phyloP scores from a whole-genome alignment of 805 yeast species.

The Yarrowia sp. region DNA sequence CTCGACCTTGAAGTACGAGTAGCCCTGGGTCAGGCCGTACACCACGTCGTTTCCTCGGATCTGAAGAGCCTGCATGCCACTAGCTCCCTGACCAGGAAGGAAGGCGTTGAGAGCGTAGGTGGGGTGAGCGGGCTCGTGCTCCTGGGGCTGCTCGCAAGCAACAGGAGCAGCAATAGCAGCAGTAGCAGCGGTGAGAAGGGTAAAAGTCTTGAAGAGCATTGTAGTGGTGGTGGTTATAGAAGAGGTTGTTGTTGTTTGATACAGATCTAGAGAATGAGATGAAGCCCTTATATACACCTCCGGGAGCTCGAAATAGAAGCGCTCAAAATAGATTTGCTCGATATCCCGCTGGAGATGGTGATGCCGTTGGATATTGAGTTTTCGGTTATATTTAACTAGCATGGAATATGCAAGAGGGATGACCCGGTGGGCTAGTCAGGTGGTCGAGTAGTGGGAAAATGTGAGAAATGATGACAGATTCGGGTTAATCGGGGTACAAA shows the following conservation, averaged over 20 bases:
- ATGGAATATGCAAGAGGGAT: background rate
- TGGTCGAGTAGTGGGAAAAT: rapidly evolving
- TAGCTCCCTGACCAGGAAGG: conserved; percentile 1
- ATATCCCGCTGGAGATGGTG: background rate
- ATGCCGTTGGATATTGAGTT: conserved; percentile 4
- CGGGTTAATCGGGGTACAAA: background rate
- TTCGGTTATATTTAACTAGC: background rate
- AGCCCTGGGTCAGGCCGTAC: conserved; percentile 2
- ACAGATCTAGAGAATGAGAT: too few relatives aligned
- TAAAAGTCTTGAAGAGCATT: conserved; percentile 10
- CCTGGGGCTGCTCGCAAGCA: conserved; percentile 1
- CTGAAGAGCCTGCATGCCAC: conserved; percentile 4
- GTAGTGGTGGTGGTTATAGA: background rate
- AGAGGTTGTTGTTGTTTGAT: too few relatives aligned
- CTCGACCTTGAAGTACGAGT: conserved; percentile 1
- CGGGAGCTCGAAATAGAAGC: background rate
- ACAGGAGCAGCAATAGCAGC: conserved; percentile 11
- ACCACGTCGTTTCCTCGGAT: conserved; percentile 1
- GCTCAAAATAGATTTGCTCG: background rate
- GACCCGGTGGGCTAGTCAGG: background rate
- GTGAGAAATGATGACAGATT: background rate
- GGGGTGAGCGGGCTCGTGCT: background rate
- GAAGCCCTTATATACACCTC: background rate
- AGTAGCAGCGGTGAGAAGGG: background rate
- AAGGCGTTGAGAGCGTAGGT: background rate